phyloP scores from a whole-genome alignment of 768 basidiomycete species.

The Suillus fuscotomentosus region DNA sequence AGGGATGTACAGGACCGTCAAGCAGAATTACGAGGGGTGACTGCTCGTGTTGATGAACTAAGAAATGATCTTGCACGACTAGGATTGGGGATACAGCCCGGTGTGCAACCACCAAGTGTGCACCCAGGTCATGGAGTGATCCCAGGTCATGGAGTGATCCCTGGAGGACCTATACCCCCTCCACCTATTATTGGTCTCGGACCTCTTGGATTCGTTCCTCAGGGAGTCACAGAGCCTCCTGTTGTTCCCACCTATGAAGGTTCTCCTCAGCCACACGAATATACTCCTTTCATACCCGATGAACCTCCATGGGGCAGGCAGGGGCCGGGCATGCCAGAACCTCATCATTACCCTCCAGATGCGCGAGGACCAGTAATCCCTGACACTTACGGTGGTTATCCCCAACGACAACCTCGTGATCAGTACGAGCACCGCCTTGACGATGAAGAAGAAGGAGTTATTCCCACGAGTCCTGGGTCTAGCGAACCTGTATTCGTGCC shows the following conservation, averaged over 20 bases:
- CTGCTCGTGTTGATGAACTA: slow-evolving; percentile 56
- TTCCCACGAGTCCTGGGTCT: slow-evolving; percentile 15
- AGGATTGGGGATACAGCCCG: slow-evolving; percentile 39
- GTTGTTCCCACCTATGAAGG: slow-evolving; percentile 19
- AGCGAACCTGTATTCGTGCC: slow-evolving; percentile 6
- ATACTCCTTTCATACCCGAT: slow-evolving; percentile 27
- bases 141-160: slow-evolving; percentile 13
- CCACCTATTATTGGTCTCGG: slow-evolving; percentile 15
- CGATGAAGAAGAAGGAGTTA: slow-evolving; percentile 18
- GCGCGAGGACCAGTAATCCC: slow-evolving; percentile 38
- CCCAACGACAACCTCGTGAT: slow-evolving; percentile 4
- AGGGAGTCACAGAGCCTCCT: slow-evolving; percentile 13
- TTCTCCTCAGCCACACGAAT: slow-evolving; percentile 5
- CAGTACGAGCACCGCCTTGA: slow-evolving; percentile 8
- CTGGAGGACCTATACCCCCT: slow-evolving; percentile 13
- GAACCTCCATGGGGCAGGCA: slow-evolving; percentile 11
- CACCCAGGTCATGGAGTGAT: slow-evolving; percentile 8
- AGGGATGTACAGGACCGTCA: slow-evolving; percentile 80
- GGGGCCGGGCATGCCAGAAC: slow-evolving; percentile 22
- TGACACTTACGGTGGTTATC: slow-evolving; percentile 4
- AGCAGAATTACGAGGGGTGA: slow-evolving; percentile 64
- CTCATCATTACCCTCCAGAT: slow-evolving; percentile 18
- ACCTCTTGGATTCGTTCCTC: slow-evolving; percentile 27
- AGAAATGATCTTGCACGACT: slow-evolving; percentile 45
- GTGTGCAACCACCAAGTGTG: slow-evolving; percentile 24